Evolutionary conservation across 2,329 filamentous ascomycete species (phyloP).

Genomic region (Drechslerella stenobrocha): DNA sequence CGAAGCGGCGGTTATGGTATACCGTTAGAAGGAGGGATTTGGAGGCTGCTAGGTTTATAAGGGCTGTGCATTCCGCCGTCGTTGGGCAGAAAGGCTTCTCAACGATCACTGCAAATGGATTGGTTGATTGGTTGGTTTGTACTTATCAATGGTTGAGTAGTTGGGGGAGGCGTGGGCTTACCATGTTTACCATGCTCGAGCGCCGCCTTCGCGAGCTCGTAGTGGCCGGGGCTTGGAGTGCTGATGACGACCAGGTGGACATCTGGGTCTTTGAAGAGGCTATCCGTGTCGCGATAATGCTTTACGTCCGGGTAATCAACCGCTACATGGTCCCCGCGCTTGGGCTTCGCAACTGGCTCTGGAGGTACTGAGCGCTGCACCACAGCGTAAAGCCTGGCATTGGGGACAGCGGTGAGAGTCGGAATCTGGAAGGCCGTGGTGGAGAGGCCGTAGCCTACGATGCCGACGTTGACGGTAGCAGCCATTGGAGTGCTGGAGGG

Average conservation of each 20-base stretch:
- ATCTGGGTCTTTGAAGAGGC: conserved; percentile 55
- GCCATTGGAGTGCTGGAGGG: conserved; percentile 25
- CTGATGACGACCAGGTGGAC: conserved; percentile 56
- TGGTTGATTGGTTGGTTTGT: conserved; percentile 1
- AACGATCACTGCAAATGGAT: conserved; percentile 54
- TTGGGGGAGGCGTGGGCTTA: conserved; percentile 44
- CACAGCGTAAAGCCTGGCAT: conserved; percentile 59
- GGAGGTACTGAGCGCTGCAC: conserved; percentile 56
- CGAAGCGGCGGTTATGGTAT: conserved; percentile 56
- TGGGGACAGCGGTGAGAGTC: conserved; percentile 59
- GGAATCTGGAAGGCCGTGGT: conserved; percentile 61
- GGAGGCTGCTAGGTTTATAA: conserved; percentile 54
- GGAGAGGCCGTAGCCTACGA: conserved; percentile 61
- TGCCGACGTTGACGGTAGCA: conserved; percentile 59
- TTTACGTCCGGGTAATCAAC: conserved; percentile 59
- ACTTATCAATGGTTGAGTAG: background rate
- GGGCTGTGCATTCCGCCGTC: conserved; percentile 54
- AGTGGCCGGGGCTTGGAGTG: conserved; percentile 54
- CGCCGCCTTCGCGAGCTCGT: conserved; percentile 54
- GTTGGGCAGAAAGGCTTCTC: conserved; percentile 56
- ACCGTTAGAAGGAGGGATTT: conserved; percentile 54
- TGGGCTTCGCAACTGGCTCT: conserved; percentile 9
- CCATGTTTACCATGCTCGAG: conserved; percentile 56
- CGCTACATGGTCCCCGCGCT: conserved; percentile 57
- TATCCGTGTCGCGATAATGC: conserved; percentile 54